Conservation (phyloP, 768 basidiomycete species). For the Candolleomyces efflorescens region DNA sequence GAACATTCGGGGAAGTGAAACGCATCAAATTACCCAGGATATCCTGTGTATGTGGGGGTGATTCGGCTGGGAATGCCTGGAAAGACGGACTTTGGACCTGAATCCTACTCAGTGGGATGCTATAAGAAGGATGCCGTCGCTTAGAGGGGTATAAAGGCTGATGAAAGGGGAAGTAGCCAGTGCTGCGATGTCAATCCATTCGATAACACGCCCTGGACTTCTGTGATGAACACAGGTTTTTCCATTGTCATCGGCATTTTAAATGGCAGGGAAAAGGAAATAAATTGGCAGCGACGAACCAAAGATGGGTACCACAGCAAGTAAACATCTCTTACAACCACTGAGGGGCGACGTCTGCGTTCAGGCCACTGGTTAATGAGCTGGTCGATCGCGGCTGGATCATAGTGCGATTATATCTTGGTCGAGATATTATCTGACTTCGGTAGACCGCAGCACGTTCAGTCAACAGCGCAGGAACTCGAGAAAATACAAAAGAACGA, state of each 20-base stretch:
- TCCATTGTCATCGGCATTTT: neutral
- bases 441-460: neutral
- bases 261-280: neutral
- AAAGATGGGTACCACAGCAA: constrained; percentile 1
- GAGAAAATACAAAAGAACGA: neutral
- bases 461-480: neutral
- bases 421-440: neutral
- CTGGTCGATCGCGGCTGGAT: neutral
- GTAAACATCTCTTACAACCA: neutral
- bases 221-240: neutral
- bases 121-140: neutral
- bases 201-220: too few relatives aligned
- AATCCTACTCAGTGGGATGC: neutral
- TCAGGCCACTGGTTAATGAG: neutral
- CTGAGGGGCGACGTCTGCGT: neutral
- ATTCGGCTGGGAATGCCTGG: neutral
- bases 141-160: too few relatives aligned
- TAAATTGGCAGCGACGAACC: neutral
- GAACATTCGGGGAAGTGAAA: neutral
- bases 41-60: too few relatives aligned
- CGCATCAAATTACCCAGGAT: too few relatives aligned
- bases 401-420: too few relatives aligned
- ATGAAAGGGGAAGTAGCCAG: too few relatives aligned
- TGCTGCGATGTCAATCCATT: too few relatives aligned
- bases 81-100: neutral